phyloP scores from a whole-genome alignment of 768 basidiomycete genomes.

The Pisolithus microcarpus region DNA sequence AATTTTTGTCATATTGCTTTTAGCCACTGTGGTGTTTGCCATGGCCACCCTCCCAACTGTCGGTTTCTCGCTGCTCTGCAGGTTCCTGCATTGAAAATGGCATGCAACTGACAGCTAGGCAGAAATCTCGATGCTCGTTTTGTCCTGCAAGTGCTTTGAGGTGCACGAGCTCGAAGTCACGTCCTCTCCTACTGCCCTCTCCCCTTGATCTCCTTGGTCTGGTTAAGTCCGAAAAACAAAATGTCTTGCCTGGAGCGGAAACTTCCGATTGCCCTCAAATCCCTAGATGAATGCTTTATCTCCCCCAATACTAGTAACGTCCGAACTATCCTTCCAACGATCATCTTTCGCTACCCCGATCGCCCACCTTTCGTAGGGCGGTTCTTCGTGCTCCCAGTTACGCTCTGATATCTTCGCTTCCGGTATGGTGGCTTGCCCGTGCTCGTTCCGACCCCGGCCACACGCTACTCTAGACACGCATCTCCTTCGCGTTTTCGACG shows the following conservation, averaged over 20 bases:
- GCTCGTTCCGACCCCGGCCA: slow-evolving; percentile 47
- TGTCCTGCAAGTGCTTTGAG: slow-evolving; percentile 20
- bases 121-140: slow-evolving; percentile 57
- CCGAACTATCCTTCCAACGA: slow-evolving; percentile 60
- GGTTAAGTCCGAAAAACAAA: not conserved
- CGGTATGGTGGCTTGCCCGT: slow-evolving; percentile 67
- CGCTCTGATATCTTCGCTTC: slow-evolving; percentile 52
- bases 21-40: slow-evolving; percentile 10
- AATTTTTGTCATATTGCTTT: slow-evolving; percentile 32
- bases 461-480: slow-evolving; percentile 70
- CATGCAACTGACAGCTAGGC: not conserved
- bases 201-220: too few species aligned
- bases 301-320: slow-evolving; percentile 30
- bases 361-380: slow-evolving; percentile 43
- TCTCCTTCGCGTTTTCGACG: slow-evolving; percentile 54
- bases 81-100: slow-evolving; percentile 1
- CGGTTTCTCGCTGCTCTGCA: slow-evolving; percentile 8
- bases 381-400: slow-evolving; percentile 50
- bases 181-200: too few species aligned
- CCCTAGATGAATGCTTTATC: slow-evolving; percentile 63
- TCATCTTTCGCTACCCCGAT: slow-evolving; percentile 76
- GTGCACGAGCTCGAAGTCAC: too few species aligned
- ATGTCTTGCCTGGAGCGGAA: slow-evolving; percentile 29
- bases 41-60: slow-evolving; percentile 28
- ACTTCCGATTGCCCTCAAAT: slow-evolving; percentile 48